These are phyloP conservation scores for Colletotrichum tanaceti DNA, from an alignment of 2,329 filamentous ascomycete genomes.

Conservation along the genomic window DNA sequence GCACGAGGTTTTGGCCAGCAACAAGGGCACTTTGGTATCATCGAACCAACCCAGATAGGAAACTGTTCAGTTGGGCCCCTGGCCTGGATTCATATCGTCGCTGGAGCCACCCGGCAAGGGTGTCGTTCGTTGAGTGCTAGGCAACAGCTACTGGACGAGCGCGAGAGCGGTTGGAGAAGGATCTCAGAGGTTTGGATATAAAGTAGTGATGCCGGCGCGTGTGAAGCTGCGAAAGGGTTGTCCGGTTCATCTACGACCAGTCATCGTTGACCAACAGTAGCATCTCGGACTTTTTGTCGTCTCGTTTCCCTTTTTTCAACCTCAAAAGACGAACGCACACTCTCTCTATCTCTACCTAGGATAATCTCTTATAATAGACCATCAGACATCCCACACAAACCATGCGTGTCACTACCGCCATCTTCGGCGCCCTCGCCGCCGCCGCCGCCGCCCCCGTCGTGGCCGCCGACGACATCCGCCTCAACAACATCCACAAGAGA, in stretches of 20 bases:
- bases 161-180: too few relatives aligned
- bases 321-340: too few relatives aligned
- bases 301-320: neutral
- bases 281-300: neutral
- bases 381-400: neutral
- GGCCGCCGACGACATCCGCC: neutral
- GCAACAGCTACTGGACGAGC: neutral
- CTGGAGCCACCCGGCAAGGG: neutral
- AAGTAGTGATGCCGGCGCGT: neutral
- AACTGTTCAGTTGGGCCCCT: neutral
- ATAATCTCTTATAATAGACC: too few relatives aligned
- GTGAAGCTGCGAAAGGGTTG: too few relatives aligned
- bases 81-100: neutral
- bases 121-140: neutral
- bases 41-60: neutral
- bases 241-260: neutral
- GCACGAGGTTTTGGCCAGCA: neutral
- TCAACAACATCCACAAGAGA: slow-evolving; percentile 10
- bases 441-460: slow-evolving; percentile 2
- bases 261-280: neutral
- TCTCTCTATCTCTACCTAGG: too few relatives aligned
- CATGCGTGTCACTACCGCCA: slow-evolving; percentile 9
- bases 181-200: neutral
- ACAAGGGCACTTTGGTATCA: neutral
- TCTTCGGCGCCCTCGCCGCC: slow-evolving; percentile 20